Evolutionary conservation across 2,329 filamentous ascomycete species (phyloP).

Genomic region (Alternaria incomplexa): DNA sequence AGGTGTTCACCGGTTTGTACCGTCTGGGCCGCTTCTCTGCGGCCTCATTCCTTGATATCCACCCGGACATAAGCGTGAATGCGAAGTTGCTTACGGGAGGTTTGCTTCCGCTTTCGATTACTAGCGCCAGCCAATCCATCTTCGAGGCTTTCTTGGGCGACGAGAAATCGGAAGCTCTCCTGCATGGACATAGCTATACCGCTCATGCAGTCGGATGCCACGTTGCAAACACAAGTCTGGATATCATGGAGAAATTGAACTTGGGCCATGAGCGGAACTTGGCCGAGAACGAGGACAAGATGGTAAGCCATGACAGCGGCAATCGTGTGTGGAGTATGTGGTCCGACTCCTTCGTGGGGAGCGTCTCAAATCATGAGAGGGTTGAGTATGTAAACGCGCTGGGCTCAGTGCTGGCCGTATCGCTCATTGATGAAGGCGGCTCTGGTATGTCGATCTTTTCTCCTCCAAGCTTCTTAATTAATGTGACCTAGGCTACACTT

Average conservation of each 20-base stretch:
- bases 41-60: constrained; percentile 69
- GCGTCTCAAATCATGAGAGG: constrained; percentile 61
- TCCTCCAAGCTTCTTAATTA: background rate
- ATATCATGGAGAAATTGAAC: constrained; percentile 54
- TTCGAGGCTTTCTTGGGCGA: constrained; percentile 73
- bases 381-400: constrained; percentile 74
- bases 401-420: constrained; percentile 75
- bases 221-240: constrained; percentile 73
- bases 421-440: constrained; percentile 57
- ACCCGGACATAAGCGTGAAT: constrained; percentile 79
- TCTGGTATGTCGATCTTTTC: constrained; percentile 45
- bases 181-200: constrained; percentile 88
- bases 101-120: constrained; percentile 76
- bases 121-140: constrained; percentile 74
- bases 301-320: background rate
- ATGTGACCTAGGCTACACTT: constrained; percentile 58
- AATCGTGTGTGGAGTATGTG: constrained; percentile 71
- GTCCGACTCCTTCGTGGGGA: constrained; percentile 65
- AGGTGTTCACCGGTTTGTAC: constrained; percentile 86
- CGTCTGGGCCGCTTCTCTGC: constrained; percentile 76
- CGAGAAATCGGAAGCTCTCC: constrained; percentile 77
- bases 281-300: background rate
- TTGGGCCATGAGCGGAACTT: background rate
- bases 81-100: constrained; percentile 86
- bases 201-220: constrained; percentile 82